Percentiles rank a stretch among this genome's conserved stretches.
Conservation (phyloP, 495 filamentous ascomycete species). For the Pseudoneurospora amorphoporcata region DNA sequence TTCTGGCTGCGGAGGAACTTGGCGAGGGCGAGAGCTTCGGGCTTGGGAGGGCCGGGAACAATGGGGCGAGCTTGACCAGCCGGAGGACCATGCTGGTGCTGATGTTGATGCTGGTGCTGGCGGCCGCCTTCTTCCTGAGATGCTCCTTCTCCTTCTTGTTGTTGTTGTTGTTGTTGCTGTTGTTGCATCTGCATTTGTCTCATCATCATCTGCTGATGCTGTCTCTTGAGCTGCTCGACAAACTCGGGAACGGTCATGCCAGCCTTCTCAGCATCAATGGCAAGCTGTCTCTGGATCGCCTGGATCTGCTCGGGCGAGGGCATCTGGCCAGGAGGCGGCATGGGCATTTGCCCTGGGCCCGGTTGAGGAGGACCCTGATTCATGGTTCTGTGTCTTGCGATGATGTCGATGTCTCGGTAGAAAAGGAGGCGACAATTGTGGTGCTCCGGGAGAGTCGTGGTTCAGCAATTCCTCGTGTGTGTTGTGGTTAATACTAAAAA, state of each 20-base stretch:
- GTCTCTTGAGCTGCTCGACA: conserved; percentile 45
- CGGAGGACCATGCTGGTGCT: conserved; percentile 43
- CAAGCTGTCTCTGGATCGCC: conserved; percentile 74
- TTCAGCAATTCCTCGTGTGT: not conserved
- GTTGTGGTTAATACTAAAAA: not conserved
- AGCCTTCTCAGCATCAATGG: conserved; percentile 59
- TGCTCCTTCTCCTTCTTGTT: conserved; percentile 16
- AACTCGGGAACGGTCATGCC: conserved; percentile 70
- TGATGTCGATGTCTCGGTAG: not conserved
- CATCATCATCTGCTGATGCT: conserved; percentile 48
- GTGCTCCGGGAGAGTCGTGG: not conserved
- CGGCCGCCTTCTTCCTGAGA: conserved; percentile 1
- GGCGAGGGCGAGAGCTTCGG: conserved; percentile 80
- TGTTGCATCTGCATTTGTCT: conserved; percentile 58
- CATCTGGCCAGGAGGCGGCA: conserved; percentile 43
- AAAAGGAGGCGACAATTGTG: not conserved
- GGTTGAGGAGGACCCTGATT: conserved; percentile 4
- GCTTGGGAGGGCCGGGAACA: conserved; percentile 67
- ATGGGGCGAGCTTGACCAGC: conserved; percentile 48
- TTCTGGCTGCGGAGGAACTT: conserved; percentile 78
- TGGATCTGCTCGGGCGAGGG: conserved; percentile 79
- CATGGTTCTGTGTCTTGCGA: conserved; percentile 2
- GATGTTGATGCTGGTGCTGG: conserved; percentile 41
- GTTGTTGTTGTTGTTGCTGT: conserved; percentile 43
- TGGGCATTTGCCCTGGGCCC: conserved; percentile 24